phyloP scores from a whole-genome alignment of 228 moss, liverwort and hornwort genomes.

The Sphagnum magellanicum region DNA sequence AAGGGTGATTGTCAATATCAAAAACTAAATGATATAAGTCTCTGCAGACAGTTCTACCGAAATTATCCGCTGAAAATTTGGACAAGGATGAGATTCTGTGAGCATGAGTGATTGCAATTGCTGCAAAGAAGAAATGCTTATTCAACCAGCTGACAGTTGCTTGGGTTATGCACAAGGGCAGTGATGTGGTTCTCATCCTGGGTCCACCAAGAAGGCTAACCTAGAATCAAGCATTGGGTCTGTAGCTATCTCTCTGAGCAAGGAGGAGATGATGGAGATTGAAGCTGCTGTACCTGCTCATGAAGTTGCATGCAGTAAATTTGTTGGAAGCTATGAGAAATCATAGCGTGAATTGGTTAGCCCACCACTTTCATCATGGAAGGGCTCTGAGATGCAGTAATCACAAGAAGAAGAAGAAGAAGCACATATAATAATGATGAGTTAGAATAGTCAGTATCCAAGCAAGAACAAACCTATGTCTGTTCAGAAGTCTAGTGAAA shows the following conservation, averaged over 20 bases:
- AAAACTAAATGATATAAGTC: too few relatives aligned
- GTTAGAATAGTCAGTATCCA: too few relatives aligned
- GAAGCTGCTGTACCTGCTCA: conserved; percentile 26
- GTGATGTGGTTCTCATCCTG: conserved; percentile 19
- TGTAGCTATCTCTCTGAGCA: conserved; percentile 9
- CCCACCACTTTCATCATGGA: conserved; percentile 14
- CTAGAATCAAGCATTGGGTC: conserved; percentile 18
- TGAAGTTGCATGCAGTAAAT: conserved; percentile 14
- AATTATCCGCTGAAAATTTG: conserved; percentile 32
- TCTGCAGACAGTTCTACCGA: conserved; percentile 5
- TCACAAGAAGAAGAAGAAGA: too few relatives aligned
- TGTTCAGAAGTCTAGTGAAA: too few relatives aligned
- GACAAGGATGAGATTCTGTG: conserved; percentile 24
- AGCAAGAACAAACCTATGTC: too few relatives aligned
- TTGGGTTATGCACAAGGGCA: conserved; percentile 26
- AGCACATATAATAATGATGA: too few relatives aligned
- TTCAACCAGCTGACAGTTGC: conserved; percentile 24
- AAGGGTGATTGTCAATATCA: too few relatives aligned
- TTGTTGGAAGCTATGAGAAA: not conserved
- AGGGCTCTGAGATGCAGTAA: too few relatives aligned
- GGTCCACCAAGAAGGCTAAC: conserved; percentile 18
- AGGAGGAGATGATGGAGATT: conserved; percentile 24
- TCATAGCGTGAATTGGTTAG: conserved; percentile 7
- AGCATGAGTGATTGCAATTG: conserved; percentile 19
- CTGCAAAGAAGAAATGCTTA: conserved; percentile 23